phyloP scores from a whole-genome alignment of 2,329 filamentous ascomycete genomes.

The Hymenoscyphus infarciens region DNA sequence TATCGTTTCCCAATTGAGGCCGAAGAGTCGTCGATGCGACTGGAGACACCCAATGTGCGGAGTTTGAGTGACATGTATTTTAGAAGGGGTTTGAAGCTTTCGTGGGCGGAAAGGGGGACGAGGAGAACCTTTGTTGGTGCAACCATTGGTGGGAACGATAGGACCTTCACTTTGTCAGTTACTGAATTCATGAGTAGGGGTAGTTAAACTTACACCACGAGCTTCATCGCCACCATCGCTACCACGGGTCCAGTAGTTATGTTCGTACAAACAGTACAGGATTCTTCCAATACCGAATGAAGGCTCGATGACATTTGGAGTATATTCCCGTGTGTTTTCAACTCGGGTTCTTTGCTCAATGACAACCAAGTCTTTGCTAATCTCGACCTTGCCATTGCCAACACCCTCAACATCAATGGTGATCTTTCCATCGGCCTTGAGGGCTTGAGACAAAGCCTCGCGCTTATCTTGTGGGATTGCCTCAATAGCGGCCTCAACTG shows the following conservation, averaged over 20 bases:
- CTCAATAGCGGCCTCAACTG: constrained; percentile 75
- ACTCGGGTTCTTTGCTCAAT: constrained; percentile 81
- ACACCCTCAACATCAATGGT: constrained; percentile 68
- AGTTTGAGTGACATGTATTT: constrained; percentile 71
- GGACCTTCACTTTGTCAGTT: constrained; percentile 46
- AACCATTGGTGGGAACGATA: constrained; percentile 71
- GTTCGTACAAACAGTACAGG: constrained; percentile 88
- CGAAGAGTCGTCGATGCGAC: constrained; percentile 83
- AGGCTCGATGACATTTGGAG: constrained; percentile 93
- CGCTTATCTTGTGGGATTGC: constrained; percentile 69
- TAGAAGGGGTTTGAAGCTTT: constrained; percentile 75
- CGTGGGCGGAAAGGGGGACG: constrained; percentile 79
- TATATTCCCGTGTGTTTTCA: constrained; percentile 86
- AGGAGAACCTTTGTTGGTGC: constrained; percentile 96
- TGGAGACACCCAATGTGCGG: constrained; percentile 73
- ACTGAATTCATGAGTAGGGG: neutral
- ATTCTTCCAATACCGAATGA: constrained; percentile 97
- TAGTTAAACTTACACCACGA: constrained; percentile 66
- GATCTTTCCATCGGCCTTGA: constrained; percentile 72
- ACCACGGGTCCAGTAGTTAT: constrained; percentile 86
- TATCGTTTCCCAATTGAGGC: constrained; percentile 95
- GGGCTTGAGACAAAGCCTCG: constrained; percentile 71
- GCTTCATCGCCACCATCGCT: constrained; percentile 72
- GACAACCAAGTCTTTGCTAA: constrained; percentile 73
- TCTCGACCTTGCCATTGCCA: constrained; percentile 69